Base-by-base conservation (phyloP, 441 rosid genomes). In the Sinapis alba region DNA sequence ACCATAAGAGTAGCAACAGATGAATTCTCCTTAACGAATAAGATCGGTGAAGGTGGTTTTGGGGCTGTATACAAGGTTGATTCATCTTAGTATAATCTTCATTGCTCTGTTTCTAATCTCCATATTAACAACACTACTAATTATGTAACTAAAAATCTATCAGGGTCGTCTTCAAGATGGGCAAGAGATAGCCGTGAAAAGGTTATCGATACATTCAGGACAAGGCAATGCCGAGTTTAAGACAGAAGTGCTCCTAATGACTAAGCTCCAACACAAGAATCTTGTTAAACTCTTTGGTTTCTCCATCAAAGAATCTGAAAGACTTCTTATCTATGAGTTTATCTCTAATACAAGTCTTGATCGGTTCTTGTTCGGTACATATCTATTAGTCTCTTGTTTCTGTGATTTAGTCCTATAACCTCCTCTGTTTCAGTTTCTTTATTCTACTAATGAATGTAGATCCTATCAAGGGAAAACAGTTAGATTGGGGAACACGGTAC, bases 41-140 rank as follows among this genome's bases (percentile, higher is more conserved):
- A 63, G 67, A 56, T 77, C 1, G 80, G 76, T 45, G 71, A 77
- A 77, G 80, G 76, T 28, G 80, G 80, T 62, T 77, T 77, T 6
- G 76, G 76, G 20, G 66, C 50, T 54, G 75, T 69, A 51, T 76
- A 77, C 62, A 65, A 71, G 43, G 80, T 77, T 43, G 41, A 9
- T 13, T 60, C 23, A 34, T 67, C 54, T n/a, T 20, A 65, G 0
- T 28, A 1, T 19, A 28, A 30, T 74, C 27, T 45, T 58, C 18
- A 1, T 15, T 69, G 13, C 8, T 21, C 51, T 58, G 15, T 23
- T 43, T 45, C 18, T 43, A 26, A 7, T 62, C 65, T 53, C 20
- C 23, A 13, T 6, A 54, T 20, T 11, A 19, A 51, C 57, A 30
- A 10, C 7, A 54, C 21, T 0, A 24, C 50, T 69, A 26, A 51